Evolutionary conservation across 2,329 filamentous ascomycete genomes (phyloP).

Genomic region (Podosphaera xanthii): DNA sequence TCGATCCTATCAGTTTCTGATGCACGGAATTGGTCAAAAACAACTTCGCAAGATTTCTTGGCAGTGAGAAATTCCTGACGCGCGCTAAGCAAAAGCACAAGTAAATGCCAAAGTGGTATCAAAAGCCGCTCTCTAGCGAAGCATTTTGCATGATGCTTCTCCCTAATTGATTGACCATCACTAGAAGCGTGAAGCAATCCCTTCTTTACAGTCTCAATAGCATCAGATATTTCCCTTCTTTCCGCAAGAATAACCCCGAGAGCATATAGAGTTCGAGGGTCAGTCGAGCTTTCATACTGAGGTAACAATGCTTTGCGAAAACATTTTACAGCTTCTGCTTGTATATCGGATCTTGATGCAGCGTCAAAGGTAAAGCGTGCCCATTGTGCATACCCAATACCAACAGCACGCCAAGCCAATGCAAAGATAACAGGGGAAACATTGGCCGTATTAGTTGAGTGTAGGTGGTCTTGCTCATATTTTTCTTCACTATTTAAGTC

Average conservation of each 20-base stretch:
- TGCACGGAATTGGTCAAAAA: slow-evolving; percentile 72
- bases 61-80: slow-evolving; percentile 69
- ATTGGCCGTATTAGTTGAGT: slow-evolving; percentile 6
- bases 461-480: slow-evolving; percentile 3
- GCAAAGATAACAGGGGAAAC: slow-evolving; percentile 36
- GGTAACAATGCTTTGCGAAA: slow-evolving; percentile 51
- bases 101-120: slow-evolving; percentile 75
- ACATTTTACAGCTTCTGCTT: slow-evolving; percentile 53
- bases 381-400: slow-evolving; percentile 71
- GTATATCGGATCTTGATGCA: slow-evolving; percentile 45
- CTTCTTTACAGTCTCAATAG: slow-evolving; percentile 61
- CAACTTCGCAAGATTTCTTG: slow-evolving; percentile 63
- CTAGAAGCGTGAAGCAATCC: slow-evolving; percentile 39
- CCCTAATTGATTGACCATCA: slow-evolving; percentile 11
- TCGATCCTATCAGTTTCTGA: slow-evolving; percentile 18
- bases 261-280: slow-evolving; percentile 58
- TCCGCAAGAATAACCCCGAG: slow-evolving; percentile 74
- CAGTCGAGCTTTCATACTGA: slow-evolving; percentile 39
- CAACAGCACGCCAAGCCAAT: slow-evolving; percentile 62
- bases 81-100: slow-evolving; percentile 67
- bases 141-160: slow-evolving; percentile 18
- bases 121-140: slow-evolving; percentile 33
- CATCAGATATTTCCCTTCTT: slow-evolving; percentile 53
- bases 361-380: slow-evolving; percentile 61
- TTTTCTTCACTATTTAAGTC: slow-evolving; percentile 4